Conservation (phyloP, 305 asterid genomes). For the Fraxinus sp. region DNA sequence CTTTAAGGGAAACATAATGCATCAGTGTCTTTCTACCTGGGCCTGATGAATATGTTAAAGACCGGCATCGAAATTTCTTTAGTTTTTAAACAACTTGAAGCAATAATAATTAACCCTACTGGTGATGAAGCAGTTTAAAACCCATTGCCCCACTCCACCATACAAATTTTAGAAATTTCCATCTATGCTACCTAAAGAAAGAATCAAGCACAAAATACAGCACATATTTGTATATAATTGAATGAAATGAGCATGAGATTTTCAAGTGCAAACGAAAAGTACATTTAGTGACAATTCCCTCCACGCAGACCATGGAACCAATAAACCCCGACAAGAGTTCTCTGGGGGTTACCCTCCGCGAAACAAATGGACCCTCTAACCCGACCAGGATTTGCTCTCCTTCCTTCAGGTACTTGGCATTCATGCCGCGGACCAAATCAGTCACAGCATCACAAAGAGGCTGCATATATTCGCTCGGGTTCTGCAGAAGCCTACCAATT, state of each 20-base stretch:
- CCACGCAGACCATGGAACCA: conserved; percentile 88
- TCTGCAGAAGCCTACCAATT: conserved; percentile 68
- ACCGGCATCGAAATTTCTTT: not conserved
- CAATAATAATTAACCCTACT: not conserved
- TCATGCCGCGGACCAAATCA: conserved; percentile 57
- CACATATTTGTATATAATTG: not conserved
- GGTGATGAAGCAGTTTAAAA: not conserved
- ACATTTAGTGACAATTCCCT: conserved; percentile 95
- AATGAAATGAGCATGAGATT: not conserved
- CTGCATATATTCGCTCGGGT: conserved; percentile 92
- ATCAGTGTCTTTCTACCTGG: not conserved
- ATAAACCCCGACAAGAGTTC: conserved; percentile 90
- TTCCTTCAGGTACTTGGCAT: conserved; percentile 82
- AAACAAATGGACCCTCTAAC: conserved; percentile 91
- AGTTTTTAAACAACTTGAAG: not conserved
- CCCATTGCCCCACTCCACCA: not conserved
- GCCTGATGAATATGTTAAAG: not conserved
- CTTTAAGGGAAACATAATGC: not conserved
- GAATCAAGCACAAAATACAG: not conserved
- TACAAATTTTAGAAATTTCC: not conserved
- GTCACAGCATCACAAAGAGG: conserved; percentile 75
- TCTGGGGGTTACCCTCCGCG: conserved; percentile 89
- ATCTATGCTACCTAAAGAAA: not conserved
- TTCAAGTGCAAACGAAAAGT: conserved; percentile 8
- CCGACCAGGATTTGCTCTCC: conserved; percentile 92